Conservation (phyloP, 441 rosid species). For the Adansonia grandidieri region DNA sequence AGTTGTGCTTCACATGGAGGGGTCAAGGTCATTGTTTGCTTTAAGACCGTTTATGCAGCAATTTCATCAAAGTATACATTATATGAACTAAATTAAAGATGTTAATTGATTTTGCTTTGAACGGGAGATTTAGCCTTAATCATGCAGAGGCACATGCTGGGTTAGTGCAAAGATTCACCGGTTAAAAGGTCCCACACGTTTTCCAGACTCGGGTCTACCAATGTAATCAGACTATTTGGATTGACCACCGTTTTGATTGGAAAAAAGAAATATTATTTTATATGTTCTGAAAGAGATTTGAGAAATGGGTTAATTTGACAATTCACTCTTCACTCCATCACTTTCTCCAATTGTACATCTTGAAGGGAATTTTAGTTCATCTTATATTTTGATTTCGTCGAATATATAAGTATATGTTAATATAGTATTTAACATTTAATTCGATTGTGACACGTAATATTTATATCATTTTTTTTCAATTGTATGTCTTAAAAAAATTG, state of each 20-base stretch:
- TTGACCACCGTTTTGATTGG: background rate
- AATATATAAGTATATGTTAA: too few species aligned
- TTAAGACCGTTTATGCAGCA: conserved; percentile 23
- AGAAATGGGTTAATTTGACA: conserved; percentile 38
- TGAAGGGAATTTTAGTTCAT: too few species aligned
- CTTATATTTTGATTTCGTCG: too few species aligned
- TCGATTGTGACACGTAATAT: too few species aligned
- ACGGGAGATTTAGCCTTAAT: conserved; percentile 28
- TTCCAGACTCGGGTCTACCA: conserved; percentile 28
- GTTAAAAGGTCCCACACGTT: conserved; percentile 49
- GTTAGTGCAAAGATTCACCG: conserved; percentile 28
- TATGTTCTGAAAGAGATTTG: background rate
- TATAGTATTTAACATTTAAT: too few species aligned
- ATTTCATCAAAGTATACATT: conserved; percentile 19
- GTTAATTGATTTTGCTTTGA: conserved; percentile 28
- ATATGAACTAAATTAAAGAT: background rate
- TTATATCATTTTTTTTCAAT: too few species aligned
- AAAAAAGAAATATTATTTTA: background rate
- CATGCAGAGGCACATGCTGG: conserved; percentile 43
- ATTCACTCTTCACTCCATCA: conserved; percentile 16
- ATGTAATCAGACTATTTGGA: background rate
- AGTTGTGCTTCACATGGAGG: too few species aligned
- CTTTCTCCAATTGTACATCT: background rate
- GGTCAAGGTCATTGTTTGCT: conserved; percentile 33
- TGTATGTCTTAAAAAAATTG: too few species aligned